Evolutionary conservation across 2,329 filamentous ascomycete species (phyloP), one percentile per base, ranked within the genome.

Genomic region (Xenoacremonium recifei): DNA sequence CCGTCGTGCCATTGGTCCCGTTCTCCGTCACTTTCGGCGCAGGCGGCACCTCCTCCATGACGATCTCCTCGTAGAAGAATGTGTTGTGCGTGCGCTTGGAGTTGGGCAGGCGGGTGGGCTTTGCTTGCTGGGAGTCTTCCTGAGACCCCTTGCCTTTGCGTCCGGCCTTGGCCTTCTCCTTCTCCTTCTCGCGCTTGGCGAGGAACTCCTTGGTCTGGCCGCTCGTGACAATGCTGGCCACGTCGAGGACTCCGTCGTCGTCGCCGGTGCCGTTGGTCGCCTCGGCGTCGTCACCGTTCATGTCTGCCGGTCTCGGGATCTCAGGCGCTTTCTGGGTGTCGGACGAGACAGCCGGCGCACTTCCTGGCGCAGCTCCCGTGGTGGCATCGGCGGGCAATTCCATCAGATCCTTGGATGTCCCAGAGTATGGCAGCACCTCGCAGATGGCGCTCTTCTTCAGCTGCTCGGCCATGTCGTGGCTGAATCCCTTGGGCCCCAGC

Each of bases 131-230:
- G 37, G 79, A 77, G 7, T 67, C 70, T 21, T 83, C 79, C 57
- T 80, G 76, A 25, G 76, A 55, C 5, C 45, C 76, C 54, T 84
- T 82, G 17, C 54, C 53, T 50, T 69, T 69, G 21, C 67, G 55
- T 9, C 70, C 75, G 31, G 76, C 75, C 57, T 85, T 86, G 52
- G 77, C 80, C 17, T 75, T 71, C 44, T 77, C 54, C 64, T 80
- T 91, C 59, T 91, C 86, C 60, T 83, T 86, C 59, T 92, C 87
- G 62, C 88, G 89, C 67, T 88, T 87, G 9, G 87, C 88, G 5
- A 93, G 70, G 55, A 90, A 92, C 56, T 93, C 88, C 53, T 82
- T 81, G 53, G 89, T 89, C 63, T 89, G 87, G 21, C 88, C 88
- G 53, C 82, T 86, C 1, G 86, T 86, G 25, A 93, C 87, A 50